Evolutionary conservation across 164 flowering plant species (phyloP), one percentile per base, ranked within the genome.

Genomic region (Echeveria elegans): DNA sequence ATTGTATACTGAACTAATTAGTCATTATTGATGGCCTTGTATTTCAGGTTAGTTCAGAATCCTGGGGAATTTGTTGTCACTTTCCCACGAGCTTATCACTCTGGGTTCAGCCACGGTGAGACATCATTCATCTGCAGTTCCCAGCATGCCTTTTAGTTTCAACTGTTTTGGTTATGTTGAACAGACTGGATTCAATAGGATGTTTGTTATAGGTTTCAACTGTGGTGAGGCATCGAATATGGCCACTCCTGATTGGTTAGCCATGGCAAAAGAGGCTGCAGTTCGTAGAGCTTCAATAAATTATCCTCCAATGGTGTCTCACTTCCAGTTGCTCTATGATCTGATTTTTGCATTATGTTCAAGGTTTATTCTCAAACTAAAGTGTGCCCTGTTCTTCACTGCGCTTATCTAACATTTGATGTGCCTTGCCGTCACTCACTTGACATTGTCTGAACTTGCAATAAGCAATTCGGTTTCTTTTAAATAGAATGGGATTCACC

Each of bases 41-140:
- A 19, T 69, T 40, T 68, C 87, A 94, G 99, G 80, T 78, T 95
- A 77, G 99, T 95, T 72, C 99, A 95, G 77, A 95, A 95, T 80
- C 84, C 95, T 65, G 99, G 99, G 69, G 99, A 95, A 71, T 95
- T 89, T 80, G 99, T 95, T 66, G 91, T 95, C 77, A 95, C 99
- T 40, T 95, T 95, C 68, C 99, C 99, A 56, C 80, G 99, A 76
- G 99, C 99, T 47, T 95, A 95, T 77, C 99, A 95, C 81, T 86
- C 94, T 48, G 99, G 99, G 48, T 95, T 95, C 71, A 95, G 99
- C 74, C 99, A 92, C 72, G 99, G 99, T 95, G 74, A 76, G 86
- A 63, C 68, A 64, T 65, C 53, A 28, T 72, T 58, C 24, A 43
- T 69, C 71, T 72, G 34, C 58, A 50, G 0, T 14, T 56, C 18